Conservation (phyloP, 257 asterid genomes). For the Solanum clarkiae region DNA sequence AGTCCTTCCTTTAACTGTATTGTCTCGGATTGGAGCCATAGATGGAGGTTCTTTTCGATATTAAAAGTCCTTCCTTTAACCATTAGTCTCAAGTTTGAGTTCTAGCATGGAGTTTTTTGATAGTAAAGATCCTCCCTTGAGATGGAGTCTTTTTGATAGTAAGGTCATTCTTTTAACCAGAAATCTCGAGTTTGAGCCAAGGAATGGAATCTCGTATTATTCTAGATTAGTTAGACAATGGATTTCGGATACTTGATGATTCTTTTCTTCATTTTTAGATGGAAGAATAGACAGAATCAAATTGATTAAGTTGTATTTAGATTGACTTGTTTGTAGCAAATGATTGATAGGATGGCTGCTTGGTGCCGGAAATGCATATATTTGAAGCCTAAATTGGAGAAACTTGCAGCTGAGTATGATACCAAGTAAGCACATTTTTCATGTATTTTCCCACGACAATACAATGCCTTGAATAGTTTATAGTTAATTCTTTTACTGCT, state of each 20-base stretch:
- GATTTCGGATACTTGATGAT: not conserved
- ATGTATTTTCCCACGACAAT: not conserved
- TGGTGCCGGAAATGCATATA: slow-evolving; percentile 98
- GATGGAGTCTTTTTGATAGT: not conserved
- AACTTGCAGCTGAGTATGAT: slow-evolving; percentile 71
- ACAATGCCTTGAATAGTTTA: not conserved
- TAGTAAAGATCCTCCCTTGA: not conserved
- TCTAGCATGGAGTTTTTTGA: not conserved
- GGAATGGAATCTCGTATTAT: not conserved
- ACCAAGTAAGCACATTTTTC: slow-evolving; percentile 37
- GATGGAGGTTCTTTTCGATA: not conserved
- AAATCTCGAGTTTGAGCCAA: not conserved
- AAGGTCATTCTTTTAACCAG: not conserved
- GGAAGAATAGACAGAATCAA: not conserved
- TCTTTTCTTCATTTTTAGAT: not conserved
- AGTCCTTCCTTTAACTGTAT: not conserved
- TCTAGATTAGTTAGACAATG: not conserved
- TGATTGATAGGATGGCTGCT: slow-evolving; percentile 67
- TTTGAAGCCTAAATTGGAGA: slow-evolving; percentile 86
- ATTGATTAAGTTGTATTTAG: not conserved
- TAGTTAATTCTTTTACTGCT: not conserved
- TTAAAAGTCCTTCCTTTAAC: not conserved
- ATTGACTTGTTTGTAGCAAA: not conserved
- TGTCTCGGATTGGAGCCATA: not conserved
- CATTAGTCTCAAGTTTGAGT: not conserved